A percentile compares a stretch with the other conserved stretches of the same genome.
These are phyloP conservation scores for Bassia scoparia DNA, from an alignment of 148 eudicot genomes.

Conservation along the genomic window DNA sequence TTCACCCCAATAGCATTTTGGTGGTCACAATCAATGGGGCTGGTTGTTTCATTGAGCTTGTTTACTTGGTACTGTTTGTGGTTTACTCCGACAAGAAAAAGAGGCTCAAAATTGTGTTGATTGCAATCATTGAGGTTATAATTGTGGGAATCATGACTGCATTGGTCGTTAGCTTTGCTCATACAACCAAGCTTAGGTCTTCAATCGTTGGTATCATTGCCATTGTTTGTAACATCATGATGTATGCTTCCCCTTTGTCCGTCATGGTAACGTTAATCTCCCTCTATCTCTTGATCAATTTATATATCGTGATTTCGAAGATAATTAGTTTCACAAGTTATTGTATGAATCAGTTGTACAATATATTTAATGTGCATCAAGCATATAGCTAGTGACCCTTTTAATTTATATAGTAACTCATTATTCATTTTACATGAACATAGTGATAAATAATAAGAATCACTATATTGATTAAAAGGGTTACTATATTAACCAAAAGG, in stretches of 20 bases:
- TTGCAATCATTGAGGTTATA: slow-evolving; percentile 43
- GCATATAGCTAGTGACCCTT: no score
- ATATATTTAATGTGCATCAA: no score
- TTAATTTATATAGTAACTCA: no score
- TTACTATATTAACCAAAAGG: no score
- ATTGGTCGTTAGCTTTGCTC: slow-evolving; percentile 46
- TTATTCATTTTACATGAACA: no score
- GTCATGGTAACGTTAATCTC: slow-evolving; percentile 51
- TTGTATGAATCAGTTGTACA: no score
- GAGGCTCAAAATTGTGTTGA: slow-evolving; percentile 36
- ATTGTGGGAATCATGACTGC: slow-evolving; percentile 41
- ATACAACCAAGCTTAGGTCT: slow-evolving; percentile 54
- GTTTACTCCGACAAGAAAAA: slow-evolving; percentile 46
- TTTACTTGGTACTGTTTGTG: slow-evolving; percentile 53
- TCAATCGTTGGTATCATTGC: slow-evolving; percentile 61
- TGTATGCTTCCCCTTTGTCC: slow-evolving; percentile 88
- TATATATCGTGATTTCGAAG: no score
- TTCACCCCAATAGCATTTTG: slow-evolving; percentile 64
- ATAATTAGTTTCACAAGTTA: no score
- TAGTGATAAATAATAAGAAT: no score
- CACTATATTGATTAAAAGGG: no score
- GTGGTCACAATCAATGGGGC: slow-evolving; percentile 71
- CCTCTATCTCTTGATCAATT: background rate
- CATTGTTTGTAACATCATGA: slow-evolving; percentile 51
- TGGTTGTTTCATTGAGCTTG: slow-evolving; percentile 55